A percentile compares a stretch with the other conserved stretches of the same genome.
Evolutionary conservation across 176 grass and related monocot genomes (phyloP).

Genomic region (Zoysia japonica): DNA sequence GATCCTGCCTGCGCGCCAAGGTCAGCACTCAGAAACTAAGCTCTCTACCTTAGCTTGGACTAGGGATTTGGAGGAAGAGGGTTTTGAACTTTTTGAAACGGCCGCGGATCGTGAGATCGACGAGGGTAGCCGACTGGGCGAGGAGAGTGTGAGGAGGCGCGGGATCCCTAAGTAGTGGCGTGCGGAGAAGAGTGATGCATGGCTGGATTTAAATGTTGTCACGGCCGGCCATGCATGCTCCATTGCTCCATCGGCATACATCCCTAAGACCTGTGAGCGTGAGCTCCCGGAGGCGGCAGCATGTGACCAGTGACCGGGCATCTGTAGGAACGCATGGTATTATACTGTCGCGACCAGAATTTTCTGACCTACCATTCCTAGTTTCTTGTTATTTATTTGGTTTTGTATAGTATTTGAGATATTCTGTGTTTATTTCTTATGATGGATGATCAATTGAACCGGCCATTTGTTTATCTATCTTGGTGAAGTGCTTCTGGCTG

Average conservation of each 20-base stretch:
- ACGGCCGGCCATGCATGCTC: slow-evolving; percentile 45
- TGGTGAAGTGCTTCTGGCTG: not conserved
- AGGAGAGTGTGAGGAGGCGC: slow-evolving; percentile 53
- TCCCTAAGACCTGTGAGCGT: slow-evolving; percentile 40
- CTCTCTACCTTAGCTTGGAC: not conserved
- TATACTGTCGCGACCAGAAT: too few relatives aligned
- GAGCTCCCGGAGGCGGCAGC: slow-evolving; percentile 12
- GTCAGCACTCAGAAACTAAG: not conserved
- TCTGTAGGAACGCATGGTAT: slow-evolving; percentile 38
- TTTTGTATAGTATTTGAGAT: too few relatives aligned
- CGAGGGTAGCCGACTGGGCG: slow-evolving; percentile 49
- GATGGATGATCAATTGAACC: too few relatives aligned
- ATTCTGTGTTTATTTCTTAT: too few relatives aligned
- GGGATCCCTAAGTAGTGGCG: slow-evolving; percentile 40
- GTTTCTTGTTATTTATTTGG: too few relatives aligned
- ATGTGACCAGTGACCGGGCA: slow-evolving; percentile 55
- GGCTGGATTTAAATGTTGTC: slow-evolving; percentile 66
- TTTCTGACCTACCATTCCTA: too few relatives aligned
- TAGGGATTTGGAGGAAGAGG: not conserved
- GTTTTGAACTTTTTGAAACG: slow-evolving; percentile 45
- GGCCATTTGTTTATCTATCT: too few relatives aligned
- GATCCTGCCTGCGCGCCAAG: too few relatives aligned
- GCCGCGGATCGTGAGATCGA: not conserved
- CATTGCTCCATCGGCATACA: not conserved
- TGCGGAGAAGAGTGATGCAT: too few relatives aligned